phyloP scores from a whole-genome alignment of 2,329 filamentous ascomycete genomes.

The Elsinoe australis region DNA sequence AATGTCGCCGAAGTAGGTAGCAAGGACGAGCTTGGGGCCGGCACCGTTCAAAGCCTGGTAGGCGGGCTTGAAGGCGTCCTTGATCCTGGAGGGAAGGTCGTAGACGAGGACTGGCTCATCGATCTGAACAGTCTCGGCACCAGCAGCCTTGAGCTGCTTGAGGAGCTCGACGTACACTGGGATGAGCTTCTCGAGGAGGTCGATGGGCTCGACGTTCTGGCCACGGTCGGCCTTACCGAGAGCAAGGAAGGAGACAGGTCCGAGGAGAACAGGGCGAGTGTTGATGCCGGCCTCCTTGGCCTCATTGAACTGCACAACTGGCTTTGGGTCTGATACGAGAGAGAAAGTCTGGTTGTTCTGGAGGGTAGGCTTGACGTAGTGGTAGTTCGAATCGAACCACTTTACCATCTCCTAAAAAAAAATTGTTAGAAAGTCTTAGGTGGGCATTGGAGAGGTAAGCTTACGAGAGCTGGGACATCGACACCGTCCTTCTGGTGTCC shows the following conservation, averaged over 20 bases:
- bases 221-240: constrained; percentile 96
- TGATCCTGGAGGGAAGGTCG: constrained; percentile 80
- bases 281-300: constrained; percentile 92
- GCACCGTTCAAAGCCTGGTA: constrained; percentile 74
- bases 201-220: constrained; percentile 85
- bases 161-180: constrained; percentile 93
- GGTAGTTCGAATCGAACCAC: constrained; percentile 99
- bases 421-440: neutral
- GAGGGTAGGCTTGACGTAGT: constrained; percentile 98
- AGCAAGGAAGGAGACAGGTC: constrained; percentile 93
- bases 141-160: constrained; percentile 86
- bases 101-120: constrained; percentile 97
- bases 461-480: constrained; percentile 64
- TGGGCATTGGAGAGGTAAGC: neutral
- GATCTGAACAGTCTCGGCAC: constrained; percentile 94
- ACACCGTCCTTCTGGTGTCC: constrained; percentile 92
- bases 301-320: constrained; percentile 88
- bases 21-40: constrained; percentile 79
- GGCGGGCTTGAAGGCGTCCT: constrained; percentile 94
- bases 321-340: constrained; percentile 81
- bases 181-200: constrained; percentile 84
- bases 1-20: constrained; percentile 99
- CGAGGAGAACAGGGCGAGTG: constrained; percentile 90
- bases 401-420: constrained; percentile 83
- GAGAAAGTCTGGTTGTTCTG: constrained; percentile 96